Percentiles rank a stretch among this genome's conserved stretches.
These are phyloP conservation scores for Lodderomyces parapsilosis DNA, from an alignment of 1,139 yeast species.

Conservation along the genomic window DNA sequence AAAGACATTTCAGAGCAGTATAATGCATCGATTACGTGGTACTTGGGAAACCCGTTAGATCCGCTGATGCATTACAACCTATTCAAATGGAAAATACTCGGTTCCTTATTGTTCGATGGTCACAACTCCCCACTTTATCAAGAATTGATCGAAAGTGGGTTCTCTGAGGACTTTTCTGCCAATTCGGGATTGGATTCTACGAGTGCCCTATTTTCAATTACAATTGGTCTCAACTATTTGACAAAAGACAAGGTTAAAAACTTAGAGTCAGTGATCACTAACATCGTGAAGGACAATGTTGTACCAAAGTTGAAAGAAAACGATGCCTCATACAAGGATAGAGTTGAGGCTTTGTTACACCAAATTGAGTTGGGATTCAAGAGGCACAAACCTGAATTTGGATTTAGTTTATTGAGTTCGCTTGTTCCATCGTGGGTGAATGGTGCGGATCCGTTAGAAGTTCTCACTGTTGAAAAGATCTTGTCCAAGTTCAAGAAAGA, in stretches of 20 bases:
- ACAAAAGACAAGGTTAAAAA: conserved; percentile 46
- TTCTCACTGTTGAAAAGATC: conserved; percentile 63
- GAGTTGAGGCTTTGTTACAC: conserved; percentile 82
- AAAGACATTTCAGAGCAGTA: conserved; percentile 67
- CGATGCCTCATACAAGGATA: conserved; percentile 54
- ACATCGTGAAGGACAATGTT: conserved; percentile 35
- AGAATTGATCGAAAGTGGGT: conserved; percentile 75
- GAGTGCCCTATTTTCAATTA: conserved; percentile 74
- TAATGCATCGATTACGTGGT: conserved; percentile 86
- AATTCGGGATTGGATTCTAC: conserved; percentile 87
- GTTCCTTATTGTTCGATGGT: conserved; percentile 79
- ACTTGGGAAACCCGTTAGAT: conserved; percentile 71
- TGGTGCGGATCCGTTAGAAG: conserved; percentile 65
- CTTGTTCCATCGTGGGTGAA: conserved; percentile 84
- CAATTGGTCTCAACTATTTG: conserved; percentile 84
- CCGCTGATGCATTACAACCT: conserved; percentile 52
- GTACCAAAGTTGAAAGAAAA: conserved; percentile 39
- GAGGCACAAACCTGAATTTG: conserved; percentile 89
- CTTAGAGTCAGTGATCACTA: conserved; percentile 45
- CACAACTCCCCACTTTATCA: conserved; percentile 90
- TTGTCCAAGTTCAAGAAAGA: conserved; percentile 62
- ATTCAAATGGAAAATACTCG: conserved; percentile 71
- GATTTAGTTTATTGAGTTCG: conserved; percentile 72
- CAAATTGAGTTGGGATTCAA: conserved; percentile 83
- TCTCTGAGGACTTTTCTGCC: conserved; percentile 83